Percentiles rank a stretch among this genome's conserved stretches.
Conservation (phyloP, 2,329 filamentous ascomycete genomes). For the Alternaria panax region DNA sequence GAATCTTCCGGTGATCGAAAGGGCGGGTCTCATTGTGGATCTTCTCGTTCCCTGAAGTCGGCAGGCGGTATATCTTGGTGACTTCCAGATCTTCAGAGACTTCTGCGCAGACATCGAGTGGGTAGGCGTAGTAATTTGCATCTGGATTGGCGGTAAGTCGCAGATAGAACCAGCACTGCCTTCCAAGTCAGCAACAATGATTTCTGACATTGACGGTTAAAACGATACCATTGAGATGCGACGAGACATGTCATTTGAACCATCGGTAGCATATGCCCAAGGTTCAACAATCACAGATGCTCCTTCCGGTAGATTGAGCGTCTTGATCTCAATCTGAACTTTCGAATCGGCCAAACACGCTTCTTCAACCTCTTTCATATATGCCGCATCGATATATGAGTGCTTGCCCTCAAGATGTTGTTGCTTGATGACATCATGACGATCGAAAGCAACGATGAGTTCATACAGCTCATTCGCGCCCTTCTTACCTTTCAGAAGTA, state of each 20-base stretch:
- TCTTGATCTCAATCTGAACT: conserved; percentile 56
- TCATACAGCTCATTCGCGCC: conserved; percentile 50
- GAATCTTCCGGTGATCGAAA: conserved; percentile 56
- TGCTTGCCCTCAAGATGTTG: conserved; percentile 53
- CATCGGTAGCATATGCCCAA: conserved; percentile 65
- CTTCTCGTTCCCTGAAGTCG: conserved; percentile 51
- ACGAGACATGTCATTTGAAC: conserved; percentile 59
- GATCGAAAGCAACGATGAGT: conserved; percentile 39
- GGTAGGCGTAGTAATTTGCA: conserved; percentile 66
- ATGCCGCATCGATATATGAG: conserved; percentile 57
- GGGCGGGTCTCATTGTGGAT: conserved; percentile 46
- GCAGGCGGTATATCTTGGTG: conserved; percentile 60
- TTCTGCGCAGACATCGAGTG: conserved; percentile 62
- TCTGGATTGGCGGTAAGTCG: conserved; percentile 53
- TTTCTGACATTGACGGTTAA: neutral
- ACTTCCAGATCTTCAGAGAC: conserved; percentile 60
- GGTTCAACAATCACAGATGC: conserved; percentile 60
- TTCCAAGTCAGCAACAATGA: neutral
- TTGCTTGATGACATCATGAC: conserved; percentile 29
- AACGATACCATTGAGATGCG: conserved; percentile 58
- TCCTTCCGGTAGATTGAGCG: conserved; percentile 50
- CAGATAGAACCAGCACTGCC: conserved; percentile 51
- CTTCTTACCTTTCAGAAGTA: conserved; percentile 36
- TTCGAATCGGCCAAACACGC: conserved; percentile 55
- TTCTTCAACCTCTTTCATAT: conserved; percentile 59